These are phyloP conservation scores for Clonostachys solani DNA, from an alignment of 2,329 filamentous ascomycete species.

Conservation along the genomic window DNA sequence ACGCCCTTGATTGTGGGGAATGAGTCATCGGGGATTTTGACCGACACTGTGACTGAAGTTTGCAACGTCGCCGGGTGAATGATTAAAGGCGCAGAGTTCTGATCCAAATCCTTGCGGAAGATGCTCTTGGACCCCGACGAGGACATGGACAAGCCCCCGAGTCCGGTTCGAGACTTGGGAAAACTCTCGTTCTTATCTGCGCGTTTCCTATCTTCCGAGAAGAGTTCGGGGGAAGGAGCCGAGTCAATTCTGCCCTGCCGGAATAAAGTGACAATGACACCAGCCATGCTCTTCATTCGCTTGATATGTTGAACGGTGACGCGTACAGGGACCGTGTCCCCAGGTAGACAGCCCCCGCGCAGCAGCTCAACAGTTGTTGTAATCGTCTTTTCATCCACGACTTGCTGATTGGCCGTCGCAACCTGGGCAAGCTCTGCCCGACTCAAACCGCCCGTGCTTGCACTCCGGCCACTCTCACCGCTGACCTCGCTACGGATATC, in stretches of 20 bases:
- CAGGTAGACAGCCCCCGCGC: slow-evolving; percentile 79
- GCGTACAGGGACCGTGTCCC: slow-evolving; percentile 76
- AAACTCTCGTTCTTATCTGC: slow-evolving; percentile 79
- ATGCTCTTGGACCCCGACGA: slow-evolving; percentile 83
- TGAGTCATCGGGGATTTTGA: slow-evolving; percentile 82
- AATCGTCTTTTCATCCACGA: slow-evolving; percentile 70
- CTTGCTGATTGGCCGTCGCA: slow-evolving; percentile 30
- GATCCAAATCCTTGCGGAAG: slow-evolving; percentile 93
- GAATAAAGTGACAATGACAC: slow-evolving; percentile 89
- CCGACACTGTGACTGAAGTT: slow-evolving; percentile 74
- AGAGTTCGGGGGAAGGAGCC: slow-evolving; percentile 47
- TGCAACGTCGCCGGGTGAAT: slow-evolving; percentile 77
- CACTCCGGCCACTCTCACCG: slow-evolving; percentile 65
- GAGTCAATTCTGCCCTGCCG: slow-evolving; percentile 89
- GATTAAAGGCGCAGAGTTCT: slow-evolving; percentile 83
- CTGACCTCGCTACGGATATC: slow-evolving; percentile 66
- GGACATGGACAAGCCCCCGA: slow-evolving; percentile 81
- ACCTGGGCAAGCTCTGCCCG: slow-evolving; percentile 35
- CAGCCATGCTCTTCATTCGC: slow-evolving; percentile 83
- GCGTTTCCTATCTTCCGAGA: slow-evolving; percentile 59
- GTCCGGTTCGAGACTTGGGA: slow-evolving; percentile 79
- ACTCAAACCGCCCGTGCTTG: slow-evolving; percentile 55
- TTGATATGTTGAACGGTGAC: slow-evolving; percentile 86
- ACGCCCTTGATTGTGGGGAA: slow-evolving; percentile 91
- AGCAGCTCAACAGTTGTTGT: slow-evolving; percentile 80